phyloP scores from a whole-genome alignment of 495 filamentous ascomycete species.

The Cercophora scortea region DNA sequence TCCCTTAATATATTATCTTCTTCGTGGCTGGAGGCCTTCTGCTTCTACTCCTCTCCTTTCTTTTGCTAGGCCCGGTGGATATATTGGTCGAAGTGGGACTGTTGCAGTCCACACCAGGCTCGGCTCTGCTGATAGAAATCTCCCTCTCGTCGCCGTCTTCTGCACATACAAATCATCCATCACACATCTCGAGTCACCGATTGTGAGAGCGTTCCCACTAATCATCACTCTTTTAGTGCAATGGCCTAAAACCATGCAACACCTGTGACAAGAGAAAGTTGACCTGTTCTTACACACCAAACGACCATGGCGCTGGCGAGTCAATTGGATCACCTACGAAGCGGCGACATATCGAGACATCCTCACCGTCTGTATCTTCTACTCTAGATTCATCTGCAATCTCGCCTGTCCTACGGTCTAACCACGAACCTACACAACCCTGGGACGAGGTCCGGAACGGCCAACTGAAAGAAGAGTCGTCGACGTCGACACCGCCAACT shows the following conservation, averaged over 20 bases:
- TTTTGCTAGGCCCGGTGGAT: too few relatives aligned
- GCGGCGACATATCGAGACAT: slow-evolving; percentile 34
- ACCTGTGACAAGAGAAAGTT: slow-evolving; percentile 56
- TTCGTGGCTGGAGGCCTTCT: not conserved
- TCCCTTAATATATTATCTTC: not conserved
- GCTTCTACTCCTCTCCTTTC: too few relatives aligned
- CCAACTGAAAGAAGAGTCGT: slow-evolving; percentile 10
- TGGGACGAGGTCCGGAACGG: slow-evolving; percentile 18
- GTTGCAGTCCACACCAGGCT: too few relatives aligned
- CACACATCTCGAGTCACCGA: too few relatives aligned
- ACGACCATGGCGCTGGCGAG: slow-evolving; percentile 24
- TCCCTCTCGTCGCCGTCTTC: too few relatives aligned
- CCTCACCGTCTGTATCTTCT: slow-evolving; percentile 18
- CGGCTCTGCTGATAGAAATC: too few relatives aligned
- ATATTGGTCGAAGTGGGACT: too few relatives aligned
- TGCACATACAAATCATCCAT: too few relatives aligned
- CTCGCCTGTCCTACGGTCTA: slow-evolving; percentile 5
- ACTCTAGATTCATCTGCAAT: slow-evolving; percentile 10
- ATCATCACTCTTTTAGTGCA: slow-evolving; percentile 43
- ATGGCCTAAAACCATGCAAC: slow-evolving; percentile 61
- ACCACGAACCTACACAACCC: slow-evolving; percentile 7
- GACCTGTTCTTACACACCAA: slow-evolving; percentile 41
- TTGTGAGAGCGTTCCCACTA: slow-evolving; percentile 1
- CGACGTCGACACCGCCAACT: slow-evolving; percentile 10
- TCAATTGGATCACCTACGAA: slow-evolving; percentile 35